A percentile compares a stretch with the other conserved stretches of the same genome.
These are phyloP conservation scores for Wickerhamiella qilinensis DNA, from an alignment of 805 yeast genomes.

Conservation along the genomic window DNA sequence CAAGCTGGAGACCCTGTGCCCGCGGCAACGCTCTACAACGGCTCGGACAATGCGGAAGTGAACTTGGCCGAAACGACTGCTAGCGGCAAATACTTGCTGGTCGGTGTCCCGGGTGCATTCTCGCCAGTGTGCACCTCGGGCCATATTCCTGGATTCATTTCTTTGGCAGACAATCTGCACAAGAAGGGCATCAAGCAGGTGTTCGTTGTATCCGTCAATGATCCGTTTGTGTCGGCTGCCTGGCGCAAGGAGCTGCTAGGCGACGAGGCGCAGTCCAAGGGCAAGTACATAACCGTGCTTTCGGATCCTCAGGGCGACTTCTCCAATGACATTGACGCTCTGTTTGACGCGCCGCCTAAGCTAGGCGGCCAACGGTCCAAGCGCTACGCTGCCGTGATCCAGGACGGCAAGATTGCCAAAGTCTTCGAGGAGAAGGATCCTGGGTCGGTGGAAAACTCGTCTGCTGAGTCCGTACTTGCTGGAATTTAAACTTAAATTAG, in stretches of 20 bases:
- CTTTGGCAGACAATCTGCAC: conserved; percentile 33
- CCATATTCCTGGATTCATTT: conserved; percentile 62
- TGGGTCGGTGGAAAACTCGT: conserved; percentile 39
- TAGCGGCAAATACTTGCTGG: conserved; percentile 36
- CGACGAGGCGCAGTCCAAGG: conserved; percentile 8
- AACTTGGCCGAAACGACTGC: conserved; percentile 34
- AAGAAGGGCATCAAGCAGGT: conserved; percentile 50
- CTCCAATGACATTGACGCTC: conserved; percentile 43
- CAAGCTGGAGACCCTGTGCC: conserved; percentile 50
- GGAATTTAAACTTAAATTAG: conserved; percentile 11
- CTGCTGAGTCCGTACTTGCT: conserved; percentile 18
- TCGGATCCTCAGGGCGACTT: conserved; percentile 75
- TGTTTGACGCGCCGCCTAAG: conserved; percentile 58
- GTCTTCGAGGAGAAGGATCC: conserved; percentile 70
- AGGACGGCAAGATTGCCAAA: conserved; percentile 54
- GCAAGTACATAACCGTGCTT: conserved; percentile 34
- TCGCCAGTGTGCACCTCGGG: conserved; percentile 62
- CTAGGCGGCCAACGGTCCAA: conserved; percentile 57
- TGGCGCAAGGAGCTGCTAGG: conserved; percentile 38
- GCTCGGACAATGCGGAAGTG: conserved; percentile 48
- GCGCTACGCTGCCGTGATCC: conserved; percentile 61
- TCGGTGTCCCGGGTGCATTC: conserved; percentile 64
- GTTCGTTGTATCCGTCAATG: conserved; percentile 67
- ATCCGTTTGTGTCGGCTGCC: conserved; percentile 69
- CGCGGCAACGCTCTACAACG: conserved; percentile 34